These are phyloP conservation scores for Hyaloscypha bicolor DNA, from an alignment of 495 filamentous ascomycete genomes.

Conservation along the genomic window DNA sequence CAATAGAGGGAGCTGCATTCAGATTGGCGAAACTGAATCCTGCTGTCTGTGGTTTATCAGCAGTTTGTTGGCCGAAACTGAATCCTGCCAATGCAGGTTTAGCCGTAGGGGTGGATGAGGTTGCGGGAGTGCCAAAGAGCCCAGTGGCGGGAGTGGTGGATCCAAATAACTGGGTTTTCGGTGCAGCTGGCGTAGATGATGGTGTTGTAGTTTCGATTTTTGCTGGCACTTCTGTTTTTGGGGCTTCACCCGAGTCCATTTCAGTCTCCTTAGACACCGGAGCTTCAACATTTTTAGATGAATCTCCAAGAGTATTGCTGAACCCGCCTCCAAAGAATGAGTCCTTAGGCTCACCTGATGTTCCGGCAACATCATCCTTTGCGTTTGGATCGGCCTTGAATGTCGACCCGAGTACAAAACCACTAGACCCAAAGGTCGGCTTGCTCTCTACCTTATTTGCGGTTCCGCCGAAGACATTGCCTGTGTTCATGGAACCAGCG, in stretches of 20 bases:
- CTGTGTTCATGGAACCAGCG: conserved; percentile 7
- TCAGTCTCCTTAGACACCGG: conserved; percentile 60
- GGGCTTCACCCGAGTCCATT: conserved; percentile 51
- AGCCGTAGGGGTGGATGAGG: conserved; percentile 36
- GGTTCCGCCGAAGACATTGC: conserved; percentile 12
- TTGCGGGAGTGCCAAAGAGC: conserved; percentile 31
- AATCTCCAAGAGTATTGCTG: conserved; percentile 49
- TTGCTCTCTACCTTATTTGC: conserved; percentile 8
- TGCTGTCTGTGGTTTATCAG: conserved; percentile 17
- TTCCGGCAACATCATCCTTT: conserved; percentile 60
- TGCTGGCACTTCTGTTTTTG: conserved; percentile 34
- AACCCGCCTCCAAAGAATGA: conserved; percentile 63
- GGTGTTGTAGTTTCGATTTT: conserved; percentile 57
- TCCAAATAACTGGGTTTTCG: conserved; percentile 44
- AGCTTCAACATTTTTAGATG: conserved; percentile 43
- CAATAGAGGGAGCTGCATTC: conserved; percentile 2
- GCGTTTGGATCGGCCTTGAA: conserved; percentile 77
- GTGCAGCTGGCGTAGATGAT: conserved; percentile 51
- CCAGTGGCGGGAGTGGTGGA: conserved; percentile 33
- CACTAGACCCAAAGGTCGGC: conserved; percentile 38
- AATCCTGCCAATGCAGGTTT: conserved; percentile 29
- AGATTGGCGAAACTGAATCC: conserved; percentile 19
- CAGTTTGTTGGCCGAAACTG: conserved; percentile 23
- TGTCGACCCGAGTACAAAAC: conserved; percentile 75
- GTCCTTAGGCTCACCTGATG: conserved; percentile 39